Evolutionary conservation across 306 rosid genomes (phyloP), one percentile per base, ranked within the genome.

Genomic region (Boehmeria nivea): DNA sequence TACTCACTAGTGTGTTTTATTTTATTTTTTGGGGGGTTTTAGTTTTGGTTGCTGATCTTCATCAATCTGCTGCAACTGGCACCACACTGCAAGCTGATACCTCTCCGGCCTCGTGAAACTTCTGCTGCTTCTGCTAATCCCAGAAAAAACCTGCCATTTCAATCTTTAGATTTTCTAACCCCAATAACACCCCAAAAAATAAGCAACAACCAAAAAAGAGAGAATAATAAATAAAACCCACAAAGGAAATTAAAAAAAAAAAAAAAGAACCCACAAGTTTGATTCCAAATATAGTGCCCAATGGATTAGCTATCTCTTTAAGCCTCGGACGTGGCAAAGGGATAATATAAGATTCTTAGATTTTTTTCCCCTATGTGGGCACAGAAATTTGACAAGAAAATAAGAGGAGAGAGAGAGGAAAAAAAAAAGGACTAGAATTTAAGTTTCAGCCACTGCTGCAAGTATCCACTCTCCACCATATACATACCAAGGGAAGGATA

Each of bases 61-160:
- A n/a, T 59, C 68, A 48, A 33, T 44, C 75, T 47, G 70, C 79
- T 33, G 38, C 19, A 55, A 57, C 71, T 70, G 57, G 28, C 64
- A 72, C 57, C 15, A n/a, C n/a, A n/a, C n/a, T n/a, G n/a, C n/a
- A n/a, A n/a, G n/a, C n/a, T n/a, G n/a, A n/a, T 43, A 52, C 23
- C 43, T 48, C 25, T 65, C 52, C n/a, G n/a, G 60, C 51, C 58
- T 12, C 53, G 64, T 74, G 76, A 71, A 27, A 54, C 73, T 67
- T 43, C 13, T n/a, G 62, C 75, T 52, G 59, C 23, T 42, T 65
- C 45, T 57, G 65, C 65, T 66, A 64, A 83, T 80, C 80, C 80
- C 76, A 14, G 73, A 64, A 63, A 63, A 63, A 69, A 45, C 76
- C 79, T 72, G 84, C 70, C 79, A 69, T 67, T 60, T 54, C 66